Evolutionary conservation across 2,329 filamentous ascomycete species (phyloP).

Genomic region (Apiospora arundinis): DNA sequence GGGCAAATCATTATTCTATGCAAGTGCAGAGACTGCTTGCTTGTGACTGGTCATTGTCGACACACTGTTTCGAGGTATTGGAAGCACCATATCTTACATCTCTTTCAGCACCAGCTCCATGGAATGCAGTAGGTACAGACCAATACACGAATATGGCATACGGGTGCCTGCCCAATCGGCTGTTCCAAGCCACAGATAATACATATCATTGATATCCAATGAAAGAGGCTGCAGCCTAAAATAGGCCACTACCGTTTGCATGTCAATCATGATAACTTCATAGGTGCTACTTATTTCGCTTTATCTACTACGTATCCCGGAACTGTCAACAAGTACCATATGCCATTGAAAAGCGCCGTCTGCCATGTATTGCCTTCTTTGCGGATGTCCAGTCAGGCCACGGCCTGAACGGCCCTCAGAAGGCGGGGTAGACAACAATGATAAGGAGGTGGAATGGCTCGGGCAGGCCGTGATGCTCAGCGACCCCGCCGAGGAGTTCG

Average conservation of each 20-base stretch:
- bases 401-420: neutral
- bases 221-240: neutral
- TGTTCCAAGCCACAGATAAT: too few species aligned
- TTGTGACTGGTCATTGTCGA: too few species aligned
- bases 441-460: slow-evolving; percentile 24
- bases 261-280: too few species aligned
- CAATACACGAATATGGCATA: neutral
- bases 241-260: neutral
- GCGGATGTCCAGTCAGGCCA: slow-evolving; percentile 26
- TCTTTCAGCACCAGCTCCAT: too few species aligned
- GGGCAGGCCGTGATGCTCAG: slow-evolving; percentile 28
- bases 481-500: slow-evolving; percentile 31
- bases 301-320: neutral
- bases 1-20: too few species aligned
- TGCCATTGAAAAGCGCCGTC: neutral
- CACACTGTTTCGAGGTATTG: too few species aligned
- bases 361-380: slow-evolving; percentile 26
- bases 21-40: too few species aligned
- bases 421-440: neutral
- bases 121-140: neutral
- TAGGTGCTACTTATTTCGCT: neutral
- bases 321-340: neutral
- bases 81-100: too few species aligned
- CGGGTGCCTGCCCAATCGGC: too few species aligned
- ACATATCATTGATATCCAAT: too few species aligned